phyloP scores from a whole-genome alignment of 345 rosid species.

The Syzygium oleosum region DNA sequence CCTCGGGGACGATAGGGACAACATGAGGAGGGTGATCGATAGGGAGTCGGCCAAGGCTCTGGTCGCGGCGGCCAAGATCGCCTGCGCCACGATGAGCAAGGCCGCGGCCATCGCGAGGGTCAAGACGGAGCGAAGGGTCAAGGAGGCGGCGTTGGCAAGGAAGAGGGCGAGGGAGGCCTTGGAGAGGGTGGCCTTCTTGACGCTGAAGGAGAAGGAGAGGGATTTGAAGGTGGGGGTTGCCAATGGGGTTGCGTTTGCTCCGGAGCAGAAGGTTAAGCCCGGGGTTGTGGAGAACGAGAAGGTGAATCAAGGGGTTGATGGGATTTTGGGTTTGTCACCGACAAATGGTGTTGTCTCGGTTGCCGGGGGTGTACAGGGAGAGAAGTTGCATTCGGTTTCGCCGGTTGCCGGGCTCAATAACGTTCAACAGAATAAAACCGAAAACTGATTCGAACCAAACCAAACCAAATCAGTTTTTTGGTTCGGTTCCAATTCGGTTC shows the following conservation, averaged over 20 bases:
- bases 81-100: conserved; percentile 42
- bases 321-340: not conserved
- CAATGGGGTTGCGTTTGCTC: not conserved
- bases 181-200: conserved; percentile 24
- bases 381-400: not conserved
- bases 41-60: conserved; percentile 28
- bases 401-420: not conserved
- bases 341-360: not conserved
- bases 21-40: conserved; percentile 15
- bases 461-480: too few species aligned
- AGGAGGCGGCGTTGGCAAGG: conserved; percentile 50
- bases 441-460: too few species aligned
- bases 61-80: conserved; percentile 55
- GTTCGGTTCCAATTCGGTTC: too few species aligned
- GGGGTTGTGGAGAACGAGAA: not conserved
- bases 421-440: not conserved
- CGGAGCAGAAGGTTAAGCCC: conserved; percentile 3
- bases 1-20: not conserved
- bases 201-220: conserved; percentile 5
- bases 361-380: not conserved
- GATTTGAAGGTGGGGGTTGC: not conserved
- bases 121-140: conserved; percentile 47
- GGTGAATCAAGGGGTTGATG: not conserved
- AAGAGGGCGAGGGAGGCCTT: too few species aligned
- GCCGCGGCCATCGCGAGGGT: conserved; percentile 23